phyloP scores from a whole-genome alignment of 352 stramenopile species.

The Phytophthora capsici region DNA sequence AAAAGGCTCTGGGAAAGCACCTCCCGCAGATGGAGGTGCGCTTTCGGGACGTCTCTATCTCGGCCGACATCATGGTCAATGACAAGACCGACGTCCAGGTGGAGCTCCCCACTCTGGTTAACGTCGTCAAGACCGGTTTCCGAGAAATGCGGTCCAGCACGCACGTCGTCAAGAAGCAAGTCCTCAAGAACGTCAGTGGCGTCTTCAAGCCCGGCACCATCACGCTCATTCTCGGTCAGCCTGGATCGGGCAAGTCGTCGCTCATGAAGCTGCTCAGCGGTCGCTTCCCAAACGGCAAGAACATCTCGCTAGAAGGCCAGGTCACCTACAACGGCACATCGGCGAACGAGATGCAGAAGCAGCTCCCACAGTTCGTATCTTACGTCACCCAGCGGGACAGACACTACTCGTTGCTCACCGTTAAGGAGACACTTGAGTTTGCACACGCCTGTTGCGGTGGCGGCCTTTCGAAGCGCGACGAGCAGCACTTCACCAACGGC shows the following conservation, averaged over 20 bases:
- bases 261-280: constrained; percentile 22
- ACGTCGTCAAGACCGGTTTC: constrained; percentile 22
- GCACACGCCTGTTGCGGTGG: constrained; percentile 21
- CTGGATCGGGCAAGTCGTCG: constrained; percentile 16
- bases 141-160: constrained; percentile 33
- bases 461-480: background rate
- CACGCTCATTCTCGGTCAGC: constrained; percentile 14
- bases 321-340: constrained; percentile 49
- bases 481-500: background rate
- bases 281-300: constrained; percentile 39
- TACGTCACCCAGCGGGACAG: constrained; percentile 47
- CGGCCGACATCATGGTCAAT: constrained; percentile 29
- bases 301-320: constrained; percentile 39
- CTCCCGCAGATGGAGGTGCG: background rate
- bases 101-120: constrained; percentile 20
- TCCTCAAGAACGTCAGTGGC: constrained; percentile 15
- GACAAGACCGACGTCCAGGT: constrained; percentile 13
- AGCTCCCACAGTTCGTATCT: constrained; percentile 41
- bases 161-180: constrained; percentile 35
- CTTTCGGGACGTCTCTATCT: constrained; percentile 14
- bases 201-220: constrained; percentile 17
- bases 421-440: constrained; percentile 63
- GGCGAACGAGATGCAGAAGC: background rate
- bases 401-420: constrained; percentile 46
- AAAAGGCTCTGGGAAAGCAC: constrained; percentile 28